A percentile compares a stretch with the other conserved stretches of the same genome.
These are phyloP conservation scores for Lasiodiplodia hormozganensis DNA, from an alignment of 2,329 filamentous ascomycete species.

Conservation along the genomic window DNA sequence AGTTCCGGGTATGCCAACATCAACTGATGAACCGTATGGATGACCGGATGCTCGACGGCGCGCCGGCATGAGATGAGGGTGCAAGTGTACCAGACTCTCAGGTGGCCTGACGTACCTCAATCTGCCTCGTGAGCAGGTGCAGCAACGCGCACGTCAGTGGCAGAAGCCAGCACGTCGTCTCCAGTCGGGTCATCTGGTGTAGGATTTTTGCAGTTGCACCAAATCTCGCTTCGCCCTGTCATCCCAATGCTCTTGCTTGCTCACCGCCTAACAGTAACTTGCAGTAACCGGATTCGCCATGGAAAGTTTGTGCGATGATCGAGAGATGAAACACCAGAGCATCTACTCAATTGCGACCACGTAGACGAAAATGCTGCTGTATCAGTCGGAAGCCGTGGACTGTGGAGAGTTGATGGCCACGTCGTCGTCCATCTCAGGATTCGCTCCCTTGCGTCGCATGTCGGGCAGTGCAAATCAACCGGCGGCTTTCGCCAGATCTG, in stretches of 20 bases:
- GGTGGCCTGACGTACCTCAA: not conserved
- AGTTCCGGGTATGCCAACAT: not conserved
- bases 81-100: not conserved
- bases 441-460: constrained; percentile 8
- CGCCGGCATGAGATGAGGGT: not conserved
- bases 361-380: not conserved
- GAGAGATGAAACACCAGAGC: too few relatives aligned
- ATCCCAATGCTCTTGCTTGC: constrained; percentile 4
- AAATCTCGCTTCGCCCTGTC: constrained; percentile 12
- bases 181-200: not conserved
- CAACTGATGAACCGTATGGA: not conserved
- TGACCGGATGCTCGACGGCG: not conserved
- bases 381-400: not conserved
- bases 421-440: not conserved
- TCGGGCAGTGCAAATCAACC: not conserved
- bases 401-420: not conserved
- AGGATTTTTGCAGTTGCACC: constrained; percentile 6
- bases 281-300: not conserved
- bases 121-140: constrained; percentile 2
- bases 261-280: not conserved
- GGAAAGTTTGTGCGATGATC: not conserved
- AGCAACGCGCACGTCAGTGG: constrained; percentile 4
- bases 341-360: not conserved
- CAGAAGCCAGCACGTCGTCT: not conserved
- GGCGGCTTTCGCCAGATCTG: too few relatives aligned